These are phyloP conservation scores for Colletotrichum noveboracense DNA, from an alignment of 2,329 filamentous ascomycete genomes.

Conservation along the genomic window DNA sequence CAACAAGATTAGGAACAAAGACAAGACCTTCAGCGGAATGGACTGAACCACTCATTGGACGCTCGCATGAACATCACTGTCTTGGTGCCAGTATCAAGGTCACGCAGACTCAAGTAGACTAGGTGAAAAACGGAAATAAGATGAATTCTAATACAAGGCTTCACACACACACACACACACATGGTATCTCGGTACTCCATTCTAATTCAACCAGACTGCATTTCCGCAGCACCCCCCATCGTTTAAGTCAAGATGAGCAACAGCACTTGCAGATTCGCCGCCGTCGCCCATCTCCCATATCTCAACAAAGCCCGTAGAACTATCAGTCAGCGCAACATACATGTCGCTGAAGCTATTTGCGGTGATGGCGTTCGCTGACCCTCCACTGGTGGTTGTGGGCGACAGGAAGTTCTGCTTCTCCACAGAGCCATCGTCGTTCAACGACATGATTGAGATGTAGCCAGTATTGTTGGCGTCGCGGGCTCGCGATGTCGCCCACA, in stretches of 20 bases:
- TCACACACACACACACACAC: background rate
- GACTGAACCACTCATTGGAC: background rate
- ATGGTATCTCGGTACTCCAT: background rate
- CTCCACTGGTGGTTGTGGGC: conserved; percentile 34
- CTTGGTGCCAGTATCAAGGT: background rate
- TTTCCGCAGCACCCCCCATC: background rate
- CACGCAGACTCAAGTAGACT: background rate
- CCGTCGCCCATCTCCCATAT: conserved; percentile 34
- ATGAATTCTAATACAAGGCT: background rate
- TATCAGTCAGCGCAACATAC: conserved; percentile 36
- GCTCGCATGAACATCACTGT: background rate
- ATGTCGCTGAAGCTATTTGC: conserved; percentile 34
- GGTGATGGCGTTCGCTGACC: conserved; percentile 36
- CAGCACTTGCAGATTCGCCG: background rate
- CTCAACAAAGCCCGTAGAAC: conserved; percentile 35
- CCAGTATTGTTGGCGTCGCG: conserved; percentile 20
- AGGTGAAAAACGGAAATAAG: background rate
- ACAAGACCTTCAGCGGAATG: background rate
- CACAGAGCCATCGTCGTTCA: conserved; percentile 30
- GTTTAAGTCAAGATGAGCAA: background rate
- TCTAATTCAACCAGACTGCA: background rate
- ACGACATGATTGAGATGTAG: conserved; percentile 33
- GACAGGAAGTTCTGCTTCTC: conserved; percentile 32
- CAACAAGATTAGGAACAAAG: background rate
- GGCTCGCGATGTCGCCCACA: background rate